These are phyloP conservation scores for Geotrichum cucujoidarum DNA, from an alignment of 1,139 yeast genomes.

Conservation along the genomic window DNA sequence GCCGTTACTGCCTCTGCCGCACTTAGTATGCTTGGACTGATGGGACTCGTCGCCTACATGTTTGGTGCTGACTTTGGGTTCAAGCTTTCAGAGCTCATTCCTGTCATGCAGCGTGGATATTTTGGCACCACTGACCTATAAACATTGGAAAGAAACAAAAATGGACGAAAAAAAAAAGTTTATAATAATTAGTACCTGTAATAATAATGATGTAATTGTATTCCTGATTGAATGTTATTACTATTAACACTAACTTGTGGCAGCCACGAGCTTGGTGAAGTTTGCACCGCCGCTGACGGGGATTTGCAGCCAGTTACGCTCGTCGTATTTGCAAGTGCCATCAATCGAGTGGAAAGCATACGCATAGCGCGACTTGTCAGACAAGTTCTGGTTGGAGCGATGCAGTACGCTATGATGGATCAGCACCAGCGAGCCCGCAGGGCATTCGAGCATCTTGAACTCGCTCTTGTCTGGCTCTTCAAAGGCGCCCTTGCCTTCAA, in stretches of 20 bases:
- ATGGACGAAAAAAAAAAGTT: neutral
- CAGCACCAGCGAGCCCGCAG: constrained; percentile 65
- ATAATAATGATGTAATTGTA: too few relatives aligned
- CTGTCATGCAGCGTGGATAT: constrained; percentile 14
- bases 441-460: constrained; percentile 55
- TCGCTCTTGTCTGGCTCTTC: constrained; percentile 38
- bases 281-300: constrained; percentile 64
- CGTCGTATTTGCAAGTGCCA: constrained; percentile 56
- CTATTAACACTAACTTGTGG: neutral
- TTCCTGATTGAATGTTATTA: too few relatives aligned
- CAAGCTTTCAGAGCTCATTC: constrained; percentile 11
- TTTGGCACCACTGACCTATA: constrained; percentile 15
- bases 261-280: constrained; percentile 45
- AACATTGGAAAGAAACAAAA: neutral
- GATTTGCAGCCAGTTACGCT: constrained; percentile 69
- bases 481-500: constrained; percentile 23
- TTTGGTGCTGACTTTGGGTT: constrained; percentile 28
- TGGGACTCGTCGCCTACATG: constrained; percentile 29
- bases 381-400: constrained; percentile 58
- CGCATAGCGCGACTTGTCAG: constrained; percentile 59
- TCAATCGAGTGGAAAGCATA: constrained; percentile 79
- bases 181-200: neutral
- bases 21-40: constrained; percentile 25
- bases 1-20: constrained; percentile 25
- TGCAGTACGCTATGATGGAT: constrained; percentile 70